A percentile compares a stretch with the other conserved stretches of the same genome.
Evolutionary conservation across 192 early-diverging fungal species (phyloP).

Genomic region (Coemansia sp.): DNA sequence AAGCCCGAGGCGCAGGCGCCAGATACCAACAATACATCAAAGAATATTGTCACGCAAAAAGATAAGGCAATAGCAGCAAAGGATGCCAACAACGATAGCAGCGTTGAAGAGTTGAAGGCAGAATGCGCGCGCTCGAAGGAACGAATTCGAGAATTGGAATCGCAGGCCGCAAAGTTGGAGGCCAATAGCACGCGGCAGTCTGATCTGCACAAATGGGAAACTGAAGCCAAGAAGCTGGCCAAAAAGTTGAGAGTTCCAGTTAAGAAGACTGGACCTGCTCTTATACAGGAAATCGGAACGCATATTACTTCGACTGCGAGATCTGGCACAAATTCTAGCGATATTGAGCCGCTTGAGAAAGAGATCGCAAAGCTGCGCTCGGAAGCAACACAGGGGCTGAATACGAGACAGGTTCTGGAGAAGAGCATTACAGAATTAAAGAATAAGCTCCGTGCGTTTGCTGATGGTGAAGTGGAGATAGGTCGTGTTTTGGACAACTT

Average conservation of each 20-base stretch:
- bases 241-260: slow-evolving; percentile 18
- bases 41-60: not conserved
- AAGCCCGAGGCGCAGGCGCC: slow-evolving; percentile 25
- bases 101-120: slow-evolving; percentile 2
- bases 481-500: slow-evolving; percentile 15
- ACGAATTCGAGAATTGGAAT: slow-evolving; percentile 24
- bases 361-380: slow-evolving; percentile 34
- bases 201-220: slow-evolving; percentile 32
- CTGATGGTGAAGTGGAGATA: slow-evolving; percentile 14
- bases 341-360: slow-evolving; percentile 4
- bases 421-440: slow-evolving; percentile 13
- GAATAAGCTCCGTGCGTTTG: slow-evolving; percentile 6
- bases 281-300: slow-evolving; percentile 16
- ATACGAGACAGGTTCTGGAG: slow-evolving; percentile 8
- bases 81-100: slow-evolving; percentile 2
- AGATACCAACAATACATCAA: slow-evolving; percentile 3
- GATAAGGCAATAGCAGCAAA: slow-evolving; percentile 19
- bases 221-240: slow-evolving; percentile 31
- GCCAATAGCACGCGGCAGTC: slow-evolving; percentile 1
- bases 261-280: slow-evolving; percentile 8
- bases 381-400: slow-evolving; percentile 15
- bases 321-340: not conserved
- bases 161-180: slow-evolving; percentile 20
- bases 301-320: slow-evolving; percentile 1
- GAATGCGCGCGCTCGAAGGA: slow-evolving; percentile 10